These are phyloP conservation scores for Brasenia schreberi DNA, from an alignment of 164 flowering plant species.

Conservation along the genomic window DNA sequence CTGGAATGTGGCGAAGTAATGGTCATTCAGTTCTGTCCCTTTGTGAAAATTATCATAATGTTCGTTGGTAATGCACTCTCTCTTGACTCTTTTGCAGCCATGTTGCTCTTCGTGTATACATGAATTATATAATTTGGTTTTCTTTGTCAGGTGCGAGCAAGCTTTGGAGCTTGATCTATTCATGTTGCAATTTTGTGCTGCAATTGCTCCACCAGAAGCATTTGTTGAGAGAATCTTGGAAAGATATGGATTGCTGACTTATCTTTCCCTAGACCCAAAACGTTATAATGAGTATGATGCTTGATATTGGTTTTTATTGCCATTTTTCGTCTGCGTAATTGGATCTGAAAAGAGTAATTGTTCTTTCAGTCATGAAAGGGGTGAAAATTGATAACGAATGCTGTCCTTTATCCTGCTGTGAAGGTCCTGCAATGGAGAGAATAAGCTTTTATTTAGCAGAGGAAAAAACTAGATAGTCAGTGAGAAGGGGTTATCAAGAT, in stretches of 20 bases:
- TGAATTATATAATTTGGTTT: not conserved
- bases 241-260: slow-evolving; percentile 68
- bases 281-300: slow-evolving; percentile 57
- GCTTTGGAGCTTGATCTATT: slow-evolving; percentile 83
- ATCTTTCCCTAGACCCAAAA: slow-evolving; percentile 47
- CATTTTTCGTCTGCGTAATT: too few relatives aligned
- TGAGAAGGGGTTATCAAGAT: too few relatives aligned
- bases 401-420: too few relatives aligned
- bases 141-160: slow-evolving; percentile 62
- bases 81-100: not conserved
- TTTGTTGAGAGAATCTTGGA: slow-evolving; percentile 57
- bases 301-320: too few relatives aligned
- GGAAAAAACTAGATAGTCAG: too few relatives aligned
- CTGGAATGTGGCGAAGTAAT: slow-evolving; percentile 96
- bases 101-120: not conserved
- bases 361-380: too few relatives aligned
- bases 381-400: too few relatives aligned
- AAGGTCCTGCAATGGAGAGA: too few relatives aligned
- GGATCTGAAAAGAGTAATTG: too few relatives aligned
- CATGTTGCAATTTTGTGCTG: slow-evolving; percentile 94
- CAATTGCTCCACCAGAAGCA: slow-evolving; percentile 80
- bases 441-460: too few relatives aligned
- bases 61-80: slow-evolving; percentile 48
- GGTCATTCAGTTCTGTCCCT: slow-evolving; percentile 63
- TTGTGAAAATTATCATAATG: slow-evolving; percentile 66